These are phyloP conservation scores for Hemileccinum impolitum DNA, from an alignment of 768 basidiomycete species.

Conservation along the genomic window DNA sequence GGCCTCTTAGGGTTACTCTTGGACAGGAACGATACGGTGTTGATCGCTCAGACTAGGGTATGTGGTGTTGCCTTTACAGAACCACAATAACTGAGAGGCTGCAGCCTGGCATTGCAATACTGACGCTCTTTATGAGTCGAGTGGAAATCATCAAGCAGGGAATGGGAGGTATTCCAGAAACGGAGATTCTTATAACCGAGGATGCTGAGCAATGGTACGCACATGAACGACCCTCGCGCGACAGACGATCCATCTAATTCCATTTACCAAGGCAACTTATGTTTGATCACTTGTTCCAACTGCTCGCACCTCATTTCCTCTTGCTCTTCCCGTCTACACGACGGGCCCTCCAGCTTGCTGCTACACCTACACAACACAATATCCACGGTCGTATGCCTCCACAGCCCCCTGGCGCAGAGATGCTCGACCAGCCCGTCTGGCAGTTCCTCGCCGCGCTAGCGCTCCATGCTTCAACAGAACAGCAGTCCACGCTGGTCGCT, in stretches of 20 bases:
- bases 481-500: constrained; percentile 85
- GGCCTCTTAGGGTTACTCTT: constrained; percentile 83
- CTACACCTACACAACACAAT: constrained; percentile 34
- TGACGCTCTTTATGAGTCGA: constrained; percentile 87
- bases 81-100: not conserved
- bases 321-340: constrained; percentile 90
- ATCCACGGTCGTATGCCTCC: constrained; percentile 56
- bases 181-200: constrained; percentile 60
- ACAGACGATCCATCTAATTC: constrained; percentile 8
- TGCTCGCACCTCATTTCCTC: constrained; percentile 72
- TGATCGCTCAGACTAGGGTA: constrained; percentile 79
- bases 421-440: constrained; percentile 90
- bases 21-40: constrained; percentile 70
- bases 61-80: constrained; percentile 22
- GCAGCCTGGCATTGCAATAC: constrained; percentile 87
- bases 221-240: not conserved
- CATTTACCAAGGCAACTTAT: constrained; percentile 67
- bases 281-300: constrained; percentile 84
- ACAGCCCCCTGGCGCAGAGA: constrained; percentile 53
- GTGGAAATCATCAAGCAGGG: constrained; percentile 90
- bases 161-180: constrained; percentile 48
- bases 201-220: constrained; percentile 78
- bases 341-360: constrained; percentile 43
- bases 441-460: constrained; percentile 89
- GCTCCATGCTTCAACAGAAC: constrained; percentile 75